Evolutionary conservation across 306 rosid species (phyloP).

Genomic region (Fragaria nilgerrensis): DNA sequence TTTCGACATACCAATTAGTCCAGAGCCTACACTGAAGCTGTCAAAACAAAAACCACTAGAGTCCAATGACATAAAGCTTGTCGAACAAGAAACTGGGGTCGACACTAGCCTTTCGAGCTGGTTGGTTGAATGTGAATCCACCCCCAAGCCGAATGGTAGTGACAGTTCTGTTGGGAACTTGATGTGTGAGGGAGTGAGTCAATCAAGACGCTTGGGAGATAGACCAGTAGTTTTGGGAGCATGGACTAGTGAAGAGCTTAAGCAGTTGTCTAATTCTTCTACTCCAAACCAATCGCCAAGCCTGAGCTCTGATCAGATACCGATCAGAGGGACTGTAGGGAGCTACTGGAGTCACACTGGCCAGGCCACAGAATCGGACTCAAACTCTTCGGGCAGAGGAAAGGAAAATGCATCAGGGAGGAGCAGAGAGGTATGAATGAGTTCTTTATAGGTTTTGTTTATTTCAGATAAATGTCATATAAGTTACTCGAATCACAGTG

Average conservation of each 20-base stretch:
- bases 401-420: conserved; percentile 14
- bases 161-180: conserved; percentile 34
- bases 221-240: conserved; percentile 70
- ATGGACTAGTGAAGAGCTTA: conserved; percentile 49
- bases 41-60: conserved; percentile 26
- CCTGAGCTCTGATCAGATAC: conserved; percentile 47
- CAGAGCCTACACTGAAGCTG: conserved; percentile 40
- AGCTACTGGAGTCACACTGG: conserved; percentile 71
- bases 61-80: conserved; percentile 16
- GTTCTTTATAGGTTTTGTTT: not conserved
- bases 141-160: conserved; percentile 32
- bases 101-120: conserved; percentile 87
- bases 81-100: conserved; percentile 34
- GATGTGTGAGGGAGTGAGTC: conserved; percentile 31
- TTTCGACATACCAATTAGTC: conserved; percentile 14
- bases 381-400: conserved; percentile 26
- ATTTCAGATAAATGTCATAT: not conserved
- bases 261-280: conserved; percentile 32
- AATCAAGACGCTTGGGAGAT: conserved; percentile 39
- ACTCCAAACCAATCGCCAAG: conserved; percentile 39
- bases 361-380: conserved; percentile 40
- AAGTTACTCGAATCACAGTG: too few relatives aligned
- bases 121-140: conserved; percentile 60
- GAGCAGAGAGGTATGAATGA: conserved; percentile 26
- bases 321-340: conserved; percentile 69